Percentiles rank a stretch among this genome's conserved stretches.
phyloP scores from a whole-genome alignment of 352 stramenopile genomes.

The Globisporangium nodosum region DNA sequence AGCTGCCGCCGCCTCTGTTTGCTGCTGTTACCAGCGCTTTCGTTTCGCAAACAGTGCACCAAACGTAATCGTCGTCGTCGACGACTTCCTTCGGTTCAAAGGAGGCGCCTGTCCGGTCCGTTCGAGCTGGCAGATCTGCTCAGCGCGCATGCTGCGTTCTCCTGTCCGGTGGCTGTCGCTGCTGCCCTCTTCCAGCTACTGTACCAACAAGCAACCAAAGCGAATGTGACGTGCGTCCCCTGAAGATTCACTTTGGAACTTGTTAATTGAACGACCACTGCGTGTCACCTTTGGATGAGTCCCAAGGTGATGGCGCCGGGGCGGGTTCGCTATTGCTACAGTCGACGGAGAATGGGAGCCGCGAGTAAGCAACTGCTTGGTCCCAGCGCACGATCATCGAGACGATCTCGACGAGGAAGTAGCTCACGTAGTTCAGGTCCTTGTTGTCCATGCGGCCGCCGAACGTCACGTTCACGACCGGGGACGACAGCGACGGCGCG shows the following conservation, averaged over 20 bases:
- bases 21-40: too few relatives aligned
- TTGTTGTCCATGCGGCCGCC: slow-evolving; percentile 38
- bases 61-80: too few relatives aligned
- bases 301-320: neutral
- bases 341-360: slow-evolving; percentile 6
- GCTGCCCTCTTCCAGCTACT: too few relatives aligned
- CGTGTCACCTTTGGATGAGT: slow-evolving; percentile 7
- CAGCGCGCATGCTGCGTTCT: too few relatives aligned
- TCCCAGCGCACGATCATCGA: slow-evolving; percentile 19
- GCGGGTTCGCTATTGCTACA: neutral
- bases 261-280: neutral
- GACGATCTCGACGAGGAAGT: slow-evolving; percentile 15
- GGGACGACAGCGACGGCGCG: neutral
- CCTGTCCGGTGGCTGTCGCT: too few relatives aligned
- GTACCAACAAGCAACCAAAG: too few relatives aligned
- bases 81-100: too few relatives aligned
- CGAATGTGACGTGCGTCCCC: too few relatives aligned
- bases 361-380: slow-evolving; percentile 12
- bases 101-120: too few relatives aligned
- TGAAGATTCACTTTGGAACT: neutral
- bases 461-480: slow-evolving; percentile 36
- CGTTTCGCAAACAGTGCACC: too few relatives aligned
- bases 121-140: too few relatives aligned
- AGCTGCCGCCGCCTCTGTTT: too few relatives aligned
- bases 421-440: slow-evolving; percentile 25